Evolutionary conservation across 495 filamentous ascomycete species (phyloP).

Genomic region (Penicillium dipodomyicola): DNA sequence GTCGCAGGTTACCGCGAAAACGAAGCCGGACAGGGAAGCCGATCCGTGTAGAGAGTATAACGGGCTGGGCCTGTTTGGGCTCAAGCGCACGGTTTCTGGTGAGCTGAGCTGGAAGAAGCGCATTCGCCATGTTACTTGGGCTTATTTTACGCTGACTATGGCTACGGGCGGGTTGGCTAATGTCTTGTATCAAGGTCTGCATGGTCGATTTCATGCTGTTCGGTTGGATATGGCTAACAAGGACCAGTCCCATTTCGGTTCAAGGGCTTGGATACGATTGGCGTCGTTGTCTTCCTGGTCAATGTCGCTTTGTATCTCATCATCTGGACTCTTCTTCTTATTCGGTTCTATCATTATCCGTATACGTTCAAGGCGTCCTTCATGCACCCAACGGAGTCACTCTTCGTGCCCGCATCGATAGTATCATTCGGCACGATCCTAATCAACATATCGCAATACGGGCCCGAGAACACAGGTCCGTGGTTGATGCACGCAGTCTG

Average conservation of each 20-base stretch:
- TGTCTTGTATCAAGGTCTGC: conserved; percentile 62
- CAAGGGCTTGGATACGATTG: conserved; percentile 66
- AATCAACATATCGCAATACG: conserved; percentile 78
- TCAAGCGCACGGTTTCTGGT: conserved; percentile 9
- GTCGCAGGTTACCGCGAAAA: conserved; percentile 21
- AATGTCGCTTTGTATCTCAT: conserved; percentile 71
- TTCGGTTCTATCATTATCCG: conserved; percentile 68
- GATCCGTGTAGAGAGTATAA: conserved; percentile 13
- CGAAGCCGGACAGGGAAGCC: conserved; percentile 6
- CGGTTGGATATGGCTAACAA: conserved; percentile 4
- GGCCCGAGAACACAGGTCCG: conserved; percentile 58
- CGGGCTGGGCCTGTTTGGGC: conserved; percentile 4
- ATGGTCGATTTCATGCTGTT: conserved; percentile 11
- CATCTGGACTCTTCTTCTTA: conserved; percentile 63
- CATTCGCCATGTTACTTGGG: conserved; percentile 59
- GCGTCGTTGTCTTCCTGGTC: conserved; percentile 70
- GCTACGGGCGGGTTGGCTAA: conserved; percentile 84
- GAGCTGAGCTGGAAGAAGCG: conserved; percentile 47
- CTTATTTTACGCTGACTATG: conserved; percentile 75
- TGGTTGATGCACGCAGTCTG: conserved; percentile 67
- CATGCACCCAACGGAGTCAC: conserved; percentile 71
- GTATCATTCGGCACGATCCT: conserved; percentile 72
- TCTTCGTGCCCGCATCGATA: conserved; percentile 75
- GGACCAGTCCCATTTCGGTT: conserved; percentile 65
- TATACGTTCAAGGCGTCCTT: conserved; percentile 71